phyloP scores from a whole-genome alignment of 2,329 filamentous ascomycete species.

The Aspergillus texensis region DNA sequence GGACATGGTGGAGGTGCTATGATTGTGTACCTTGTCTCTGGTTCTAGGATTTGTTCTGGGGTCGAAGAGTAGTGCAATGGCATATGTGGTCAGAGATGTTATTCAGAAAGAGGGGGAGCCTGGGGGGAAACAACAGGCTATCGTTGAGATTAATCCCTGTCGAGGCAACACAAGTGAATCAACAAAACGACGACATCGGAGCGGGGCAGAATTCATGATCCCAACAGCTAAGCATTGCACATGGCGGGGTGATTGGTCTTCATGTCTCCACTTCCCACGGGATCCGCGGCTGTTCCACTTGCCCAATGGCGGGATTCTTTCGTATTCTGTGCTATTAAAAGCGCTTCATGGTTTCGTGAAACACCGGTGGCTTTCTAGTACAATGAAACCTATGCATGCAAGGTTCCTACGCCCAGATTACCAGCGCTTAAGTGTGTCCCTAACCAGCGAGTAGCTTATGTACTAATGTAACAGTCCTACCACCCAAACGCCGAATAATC shows the following conservation, averaged over 20 bases:
- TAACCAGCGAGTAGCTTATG: neutral
- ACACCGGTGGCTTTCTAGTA: neutral
- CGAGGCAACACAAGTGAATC: neutral
- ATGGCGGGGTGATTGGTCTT: neutral
- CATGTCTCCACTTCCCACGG: neutral
- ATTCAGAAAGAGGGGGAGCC: neutral
- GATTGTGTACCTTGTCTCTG: neutral
- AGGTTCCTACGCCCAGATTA: too few relatives aligned
- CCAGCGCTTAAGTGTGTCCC: too few relatives aligned
- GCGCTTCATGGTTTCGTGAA: neutral
- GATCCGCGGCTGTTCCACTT: neutral
- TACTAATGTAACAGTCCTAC: neutral
- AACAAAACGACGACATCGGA: neutral
- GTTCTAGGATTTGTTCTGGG: neutral
- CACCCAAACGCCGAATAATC: neutral
- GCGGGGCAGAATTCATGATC: neutral
- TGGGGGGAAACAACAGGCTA: neutral
- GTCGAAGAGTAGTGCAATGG: neutral
- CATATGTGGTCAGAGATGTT: neutral
- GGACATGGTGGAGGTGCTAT: slow-evolving; percentile 1
- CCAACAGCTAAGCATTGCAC: neutral
- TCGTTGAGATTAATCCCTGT: neutral
- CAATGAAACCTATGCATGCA: neutral
- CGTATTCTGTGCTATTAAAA: neutral
- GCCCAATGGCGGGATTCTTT: neutral